Evolutionary conservation across 768 basidiomycete species (phyloP).

Genomic region (Infundibulicybe gibba): DNA sequence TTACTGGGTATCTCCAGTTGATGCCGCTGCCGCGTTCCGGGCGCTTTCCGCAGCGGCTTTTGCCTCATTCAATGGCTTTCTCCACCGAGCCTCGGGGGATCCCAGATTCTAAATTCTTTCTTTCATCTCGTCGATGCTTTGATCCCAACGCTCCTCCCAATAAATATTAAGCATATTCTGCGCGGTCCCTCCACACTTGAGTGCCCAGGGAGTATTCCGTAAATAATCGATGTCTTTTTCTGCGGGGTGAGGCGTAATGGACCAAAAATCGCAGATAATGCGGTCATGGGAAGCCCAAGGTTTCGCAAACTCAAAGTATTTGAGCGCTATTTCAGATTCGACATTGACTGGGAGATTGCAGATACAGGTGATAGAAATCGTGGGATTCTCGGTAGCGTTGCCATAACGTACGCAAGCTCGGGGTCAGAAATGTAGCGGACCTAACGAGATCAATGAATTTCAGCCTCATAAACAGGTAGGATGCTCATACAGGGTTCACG

Average conservation of each 20-base stretch:
- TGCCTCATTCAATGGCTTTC: slow-evolving; percentile 61
- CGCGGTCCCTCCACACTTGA: slow-evolving; percentile 75
- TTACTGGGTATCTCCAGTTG: no score
- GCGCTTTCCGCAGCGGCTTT: slow-evolving; percentile 42
- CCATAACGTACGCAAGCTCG: slow-evolving; percentile 96
- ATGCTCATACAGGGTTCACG: slow-evolving; percentile 71
- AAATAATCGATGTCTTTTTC: slow-evolving; percentile 57
- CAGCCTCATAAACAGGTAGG: neutral
- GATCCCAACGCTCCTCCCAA: slow-evolving; percentile 94
- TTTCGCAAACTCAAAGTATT: slow-evolving; percentile 94
- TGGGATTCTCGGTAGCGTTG: slow-evolving; percentile 97
- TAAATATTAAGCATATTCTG: slow-evolving; percentile 84
- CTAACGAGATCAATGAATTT: slow-evolving; percentile 34
- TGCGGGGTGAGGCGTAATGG: slow-evolving; percentile 64
- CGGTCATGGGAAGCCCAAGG: slow-evolving; percentile 85
- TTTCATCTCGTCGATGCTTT: slow-evolving; percentile 80
- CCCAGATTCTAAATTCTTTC: slow-evolving; percentile 80
- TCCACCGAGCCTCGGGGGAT: slow-evolving; percentile 72
- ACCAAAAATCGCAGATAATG: slow-evolving; percentile 74
- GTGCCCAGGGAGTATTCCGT: slow-evolving; percentile 92
- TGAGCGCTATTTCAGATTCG: slow-evolving; percentile 89
- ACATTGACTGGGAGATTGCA: slow-evolving; percentile 86
- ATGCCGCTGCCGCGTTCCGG: neutral
- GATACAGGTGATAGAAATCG: slow-evolving; percentile 94
- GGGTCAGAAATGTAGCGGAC: slow-evolving; percentile 94